Evolutionary conservation across 1,284 basidiomycete genomes (phyloP), one percentile per base, ranked within the genome.

Genomic region (Amylostereum chailletii): DNA sequence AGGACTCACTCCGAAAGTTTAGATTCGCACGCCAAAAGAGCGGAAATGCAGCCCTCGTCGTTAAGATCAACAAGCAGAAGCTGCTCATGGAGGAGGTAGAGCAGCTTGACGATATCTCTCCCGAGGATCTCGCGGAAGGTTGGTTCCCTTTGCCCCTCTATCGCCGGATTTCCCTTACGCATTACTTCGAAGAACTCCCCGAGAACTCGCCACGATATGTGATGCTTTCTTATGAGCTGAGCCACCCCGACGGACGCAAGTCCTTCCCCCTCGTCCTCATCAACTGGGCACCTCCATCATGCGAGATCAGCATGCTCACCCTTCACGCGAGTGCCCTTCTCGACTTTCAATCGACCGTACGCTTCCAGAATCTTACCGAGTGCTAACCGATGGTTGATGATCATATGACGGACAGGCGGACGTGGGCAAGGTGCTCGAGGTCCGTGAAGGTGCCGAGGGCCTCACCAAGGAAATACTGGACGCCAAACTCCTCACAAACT

Each of bases 161-260:
- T 29, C 31, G 46, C 48, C 30, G 37, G 10, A 37, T 36, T 4
- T 33, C n/a, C 8, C 38, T 36, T 49, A 40, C 19, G 32, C n/a
- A 42, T 40, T 34, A 42, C 40, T 19, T 26, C 38, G 3, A 54
- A 94, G 94, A 95, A 61, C 75, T 97, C 4, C 94, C 94, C 0
- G 91, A 91, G 67, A 90, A 89, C 65, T 79, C 86, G 4, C 94
- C 94, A 7, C 79, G 94, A 57, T 96, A 92, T 63, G 80, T 96
- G 43, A 65, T 97, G 26, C 70, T 89, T 32, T 90, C 90, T 10
- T 90, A 94, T 60, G 86, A 90, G 60, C 75, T 94, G 27, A 75
- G 76, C 42, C 90, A 95, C 65, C 65, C 63, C 4, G 94, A 97
- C 60, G 94, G 94, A 2, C 76, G 94, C 36, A 83, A 76, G 53